Evolutionary conservation across 495 filamentous ascomycete genomes (phyloP).

Genomic region (Aspergillus diversus): DNA sequence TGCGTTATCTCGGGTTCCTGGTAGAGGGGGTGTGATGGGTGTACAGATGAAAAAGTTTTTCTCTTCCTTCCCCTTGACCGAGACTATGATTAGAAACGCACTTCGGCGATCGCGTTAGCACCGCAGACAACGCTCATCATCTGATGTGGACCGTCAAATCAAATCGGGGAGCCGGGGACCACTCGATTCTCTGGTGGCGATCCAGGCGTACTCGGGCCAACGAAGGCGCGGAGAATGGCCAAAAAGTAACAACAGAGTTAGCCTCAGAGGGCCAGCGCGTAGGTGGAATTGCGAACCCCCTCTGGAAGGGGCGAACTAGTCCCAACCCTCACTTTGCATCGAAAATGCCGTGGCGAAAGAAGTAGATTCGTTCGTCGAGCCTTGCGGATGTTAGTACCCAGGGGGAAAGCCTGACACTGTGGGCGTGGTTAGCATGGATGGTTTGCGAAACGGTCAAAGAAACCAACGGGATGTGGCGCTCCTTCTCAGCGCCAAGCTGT

Average conservation of each 20-base stretch:
- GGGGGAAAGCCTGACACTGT: conserved; percentile 9
- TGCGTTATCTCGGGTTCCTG: conserved; percentile 16
- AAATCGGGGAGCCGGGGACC: conserved; percentile 19
- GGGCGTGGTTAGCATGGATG: conserved; percentile 15
- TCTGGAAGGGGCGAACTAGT: not conserved
- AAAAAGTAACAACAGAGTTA: not conserved
- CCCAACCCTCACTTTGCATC: conserved; percentile 1
- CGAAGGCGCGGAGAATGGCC: conserved; percentile 18
- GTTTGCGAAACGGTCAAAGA: conserved; percentile 12
- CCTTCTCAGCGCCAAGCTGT: conserved; percentile 24
- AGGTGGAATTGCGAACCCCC: not conserved
- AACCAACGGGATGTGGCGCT: conserved; percentile 23
- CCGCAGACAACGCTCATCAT: conserved; percentile 40
- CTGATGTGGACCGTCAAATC: conserved; percentile 36
- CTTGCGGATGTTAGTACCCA: not conserved
- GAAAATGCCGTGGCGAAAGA: not conserved
- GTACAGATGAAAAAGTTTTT: not conserved
- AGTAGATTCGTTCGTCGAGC: not conserved
- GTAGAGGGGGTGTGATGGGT: conserved; percentile 4
- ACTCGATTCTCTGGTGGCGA: conserved; percentile 25
- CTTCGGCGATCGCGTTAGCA: conserved; percentile 35
- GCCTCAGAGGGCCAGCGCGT: not conserved
- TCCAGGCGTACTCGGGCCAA: conserved; percentile 23
- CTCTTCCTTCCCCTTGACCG: not conserved
- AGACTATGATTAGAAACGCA: conserved; percentile 19